These are phyloP conservation scores for Solanum hybrid DNA, from an alignment of 305 asterid species.

Conservation along the genomic window DNA sequence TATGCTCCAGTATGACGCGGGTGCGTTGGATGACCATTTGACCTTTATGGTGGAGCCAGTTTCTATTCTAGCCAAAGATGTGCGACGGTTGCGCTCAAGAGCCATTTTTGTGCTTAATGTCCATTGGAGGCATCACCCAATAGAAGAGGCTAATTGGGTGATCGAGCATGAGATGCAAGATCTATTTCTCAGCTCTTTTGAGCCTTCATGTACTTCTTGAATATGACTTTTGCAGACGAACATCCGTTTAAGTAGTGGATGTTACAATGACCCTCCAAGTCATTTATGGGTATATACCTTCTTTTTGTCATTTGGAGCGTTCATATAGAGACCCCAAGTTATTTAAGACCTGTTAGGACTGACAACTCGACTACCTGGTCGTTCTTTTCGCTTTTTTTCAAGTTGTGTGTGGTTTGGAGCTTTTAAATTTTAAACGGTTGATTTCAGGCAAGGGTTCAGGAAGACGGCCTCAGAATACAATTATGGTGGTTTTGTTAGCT, in stretches of 20 bases:
- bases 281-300: background rate
- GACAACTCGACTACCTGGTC: background rate
- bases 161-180: background rate
- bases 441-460: no score
- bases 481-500: no score
- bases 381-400: background rate
- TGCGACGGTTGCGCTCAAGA: background rate
- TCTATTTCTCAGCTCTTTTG: no score
- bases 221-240: background rate
- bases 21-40: background rate
- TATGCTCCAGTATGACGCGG: background rate
- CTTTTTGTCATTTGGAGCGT: background rate
- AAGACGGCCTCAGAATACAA: no score
- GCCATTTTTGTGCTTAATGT: background rate
- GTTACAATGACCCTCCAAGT: background rate
- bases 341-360: no score
- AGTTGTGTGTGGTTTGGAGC: background rate
- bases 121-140: background rate
- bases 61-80: background rate
- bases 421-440: no score
- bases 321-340: no score
- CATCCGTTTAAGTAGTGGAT: background rate
- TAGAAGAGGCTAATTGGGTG: background rate
- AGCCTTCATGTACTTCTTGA: background rate
- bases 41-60: background rate